Percentiles rank a stretch among this genome's conserved stretches.
These are phyloP conservation scores for Colletotrichum incanum DNA, from an alignment of 2,329 filamentous ascomycete species.

Conservation along the genomic window DNA sequence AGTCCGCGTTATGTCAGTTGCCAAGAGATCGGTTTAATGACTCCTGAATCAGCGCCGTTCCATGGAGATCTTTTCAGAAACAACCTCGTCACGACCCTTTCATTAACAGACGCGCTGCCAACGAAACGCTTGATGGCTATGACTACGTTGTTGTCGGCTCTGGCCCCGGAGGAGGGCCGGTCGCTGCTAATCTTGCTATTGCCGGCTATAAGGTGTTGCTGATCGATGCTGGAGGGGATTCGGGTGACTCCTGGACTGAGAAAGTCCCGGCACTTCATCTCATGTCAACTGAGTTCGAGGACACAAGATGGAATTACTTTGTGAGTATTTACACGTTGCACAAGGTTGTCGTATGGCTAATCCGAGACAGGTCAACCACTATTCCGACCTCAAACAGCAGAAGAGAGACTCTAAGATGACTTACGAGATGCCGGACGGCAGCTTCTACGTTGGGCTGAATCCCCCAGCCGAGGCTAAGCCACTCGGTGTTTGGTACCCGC, in stretches of 20 bases:
- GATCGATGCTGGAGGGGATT: conserved; percentile 71
- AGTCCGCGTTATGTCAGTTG: neutral
- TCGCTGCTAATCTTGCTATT: conserved; percentile 69
- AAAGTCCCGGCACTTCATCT: conserved; percentile 34
- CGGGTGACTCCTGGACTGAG: conserved; percentile 51
- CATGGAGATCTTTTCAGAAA: neutral
- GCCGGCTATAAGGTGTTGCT: conserved; percentile 70
- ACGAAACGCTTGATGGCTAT: conserved; percentile 51
- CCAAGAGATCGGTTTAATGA: neutral
- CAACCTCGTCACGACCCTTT: conserved; percentile 19
- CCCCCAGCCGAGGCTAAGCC: conserved; percentile 45
- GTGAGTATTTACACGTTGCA: neutral
- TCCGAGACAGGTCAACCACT: conserved; percentile 69
- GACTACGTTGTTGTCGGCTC: conserved; percentile 73
- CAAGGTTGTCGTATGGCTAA: neutral
- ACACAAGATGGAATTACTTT: conserved; percentile 41
- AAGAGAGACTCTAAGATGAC: conserved; percentile 67
- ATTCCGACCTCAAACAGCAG: conserved; percentile 61
- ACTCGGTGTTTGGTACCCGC: conserved; percentile 57
- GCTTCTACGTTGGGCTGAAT: conserved; percentile 48
- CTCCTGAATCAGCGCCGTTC: neutral
- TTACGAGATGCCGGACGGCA: conserved; percentile 55
- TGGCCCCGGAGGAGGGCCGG: conserved; percentile 68
- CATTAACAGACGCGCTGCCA: neutral
- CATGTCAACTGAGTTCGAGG: conserved; percentile 39